Conservation (phyloP, 106 monocot species). For the Narthecium ossifragum region DNA sequence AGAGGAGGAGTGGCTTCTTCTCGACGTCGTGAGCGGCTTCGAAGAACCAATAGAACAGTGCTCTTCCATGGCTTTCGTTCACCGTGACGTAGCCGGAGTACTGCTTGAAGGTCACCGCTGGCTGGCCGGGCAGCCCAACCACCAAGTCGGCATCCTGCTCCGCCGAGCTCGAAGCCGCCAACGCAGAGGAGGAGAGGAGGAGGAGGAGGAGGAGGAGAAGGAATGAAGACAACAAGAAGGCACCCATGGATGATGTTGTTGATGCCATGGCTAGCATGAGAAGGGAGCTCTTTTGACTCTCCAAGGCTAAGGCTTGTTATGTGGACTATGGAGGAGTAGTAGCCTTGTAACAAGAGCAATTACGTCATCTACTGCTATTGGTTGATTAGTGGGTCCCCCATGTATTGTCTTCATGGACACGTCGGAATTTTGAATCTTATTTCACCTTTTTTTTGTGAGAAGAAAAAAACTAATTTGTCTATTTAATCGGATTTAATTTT, state of each 20-base stretch:
- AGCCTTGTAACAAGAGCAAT: no score
- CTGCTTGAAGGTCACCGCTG: constrained; percentile 53
- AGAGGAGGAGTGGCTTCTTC: constrained; percentile 72
- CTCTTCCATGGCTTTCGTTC: constrained; percentile 56
- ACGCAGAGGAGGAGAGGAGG: constrained; percentile 4
- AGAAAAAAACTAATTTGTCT: no score
- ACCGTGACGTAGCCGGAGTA: constrained; percentile 81
- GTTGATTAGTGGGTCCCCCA: no score
- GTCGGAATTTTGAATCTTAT: no score
- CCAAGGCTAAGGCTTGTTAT: no score
- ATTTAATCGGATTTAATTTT: no score
- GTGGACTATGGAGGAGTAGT: no score
- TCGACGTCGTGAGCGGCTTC: constrained; percentile 43
- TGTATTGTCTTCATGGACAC: no score
- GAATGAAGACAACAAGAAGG: not conserved
- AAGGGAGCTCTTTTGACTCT: not conserved
- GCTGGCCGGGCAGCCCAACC: constrained; percentile 61
- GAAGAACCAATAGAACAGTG: constrained; percentile 95
- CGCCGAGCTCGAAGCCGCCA: constrained; percentile 9
- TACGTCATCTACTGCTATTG: no score
- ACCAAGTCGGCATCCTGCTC: constrained; percentile 57
- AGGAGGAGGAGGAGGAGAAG: no score
- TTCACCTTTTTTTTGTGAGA: no score
- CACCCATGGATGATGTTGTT: not conserved
- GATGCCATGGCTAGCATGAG: not conserved